phyloP scores from a whole-genome alignment of 371 early-diverging fungal species.

The Mortierella sp. region DNA sequence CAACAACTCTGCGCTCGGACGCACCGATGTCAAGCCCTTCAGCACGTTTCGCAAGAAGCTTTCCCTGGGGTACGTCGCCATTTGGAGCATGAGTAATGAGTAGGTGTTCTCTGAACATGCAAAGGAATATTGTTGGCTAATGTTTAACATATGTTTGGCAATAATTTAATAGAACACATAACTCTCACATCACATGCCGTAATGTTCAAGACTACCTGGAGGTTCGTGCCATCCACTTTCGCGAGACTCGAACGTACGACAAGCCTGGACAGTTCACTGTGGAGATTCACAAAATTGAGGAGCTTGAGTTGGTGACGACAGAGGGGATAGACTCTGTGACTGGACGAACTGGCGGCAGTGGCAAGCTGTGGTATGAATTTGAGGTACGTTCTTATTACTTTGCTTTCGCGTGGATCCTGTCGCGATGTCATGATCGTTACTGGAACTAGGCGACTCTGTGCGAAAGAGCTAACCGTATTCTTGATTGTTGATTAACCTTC shows the following conservation, averaged over 20 bases:
- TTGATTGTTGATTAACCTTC: too few relatives aligned
- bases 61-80: conserved; percentile 34
- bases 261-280: conserved; percentile 17
- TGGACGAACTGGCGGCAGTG: conserved; percentile 13
- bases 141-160: background rate
- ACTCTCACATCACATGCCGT: conserved; percentile 47
- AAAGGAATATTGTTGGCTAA: background rate
- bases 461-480: background rate
- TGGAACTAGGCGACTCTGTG: background rate
- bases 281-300: conserved; percentile 34
- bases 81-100: background rate
- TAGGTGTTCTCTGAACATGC: background rate
- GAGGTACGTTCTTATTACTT: conserved; percentile 24
- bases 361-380: conserved; percentile 44
- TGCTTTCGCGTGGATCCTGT: background rate
- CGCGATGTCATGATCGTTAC: background rate
- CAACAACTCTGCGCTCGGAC: conserved; percentile 36
- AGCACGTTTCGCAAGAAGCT: conserved; percentile 39
- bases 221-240: conserved; percentile 25
- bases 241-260: conserved; percentile 27
- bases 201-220: conserved; percentile 27
- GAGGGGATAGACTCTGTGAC: conserved; percentile 28
- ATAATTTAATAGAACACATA: conserved; percentile 23
- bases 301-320: conserved; percentile 24
- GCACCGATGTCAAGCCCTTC: conserved; percentile 52